Evolutionary conservation across 805 yeast species (phyloP).

Genomic region (Brettanomyces bruxellensis): DNA sequence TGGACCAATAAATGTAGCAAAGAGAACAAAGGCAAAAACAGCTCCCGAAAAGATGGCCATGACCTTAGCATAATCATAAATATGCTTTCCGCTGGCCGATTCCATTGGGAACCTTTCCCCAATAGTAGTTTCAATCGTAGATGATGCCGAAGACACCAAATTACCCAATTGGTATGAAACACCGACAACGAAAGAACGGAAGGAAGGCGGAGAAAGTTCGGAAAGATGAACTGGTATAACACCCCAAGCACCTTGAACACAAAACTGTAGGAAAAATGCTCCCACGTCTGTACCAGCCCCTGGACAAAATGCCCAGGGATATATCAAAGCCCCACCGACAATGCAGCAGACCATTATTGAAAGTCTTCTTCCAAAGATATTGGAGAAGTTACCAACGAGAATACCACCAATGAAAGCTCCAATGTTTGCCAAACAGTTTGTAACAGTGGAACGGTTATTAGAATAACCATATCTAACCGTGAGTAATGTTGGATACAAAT

Average conservation of each 20-base stretch:
- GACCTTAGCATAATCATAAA: conserved; percentile 46
- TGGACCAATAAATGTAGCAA: conserved; percentile 50
- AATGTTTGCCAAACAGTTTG: conserved; percentile 47
- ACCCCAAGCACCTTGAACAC: conserved; percentile 67
- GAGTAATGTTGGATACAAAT: conserved; percentile 48
- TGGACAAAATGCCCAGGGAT: conserved; percentile 51
- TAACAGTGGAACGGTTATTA: conserved; percentile 39
- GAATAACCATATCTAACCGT: conserved; percentile 36
- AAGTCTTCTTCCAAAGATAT: conserved; percentile 47
- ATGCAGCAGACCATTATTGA: conserved; percentile 43
- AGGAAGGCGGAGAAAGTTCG: conserved; percentile 54
- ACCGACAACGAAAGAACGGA: conserved; percentile 56
- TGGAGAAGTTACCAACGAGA: conserved; percentile 44
- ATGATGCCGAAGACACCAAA: conserved; percentile 55
- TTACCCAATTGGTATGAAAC: conserved; percentile 62
- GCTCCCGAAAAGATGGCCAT: conserved; percentile 64
- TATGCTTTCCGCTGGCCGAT: conserved; percentile 19
- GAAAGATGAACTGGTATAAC: conserved; percentile 53
- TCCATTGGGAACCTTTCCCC: conserved; percentile 45
- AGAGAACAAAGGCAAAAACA: conserved; percentile 43
- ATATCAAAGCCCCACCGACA: conserved; percentile 50
- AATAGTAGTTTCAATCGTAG: conserved; percentile 59
- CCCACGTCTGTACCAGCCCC: conserved; percentile 45
- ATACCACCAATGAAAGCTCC: conserved; percentile 55
- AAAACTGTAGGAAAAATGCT: conserved; percentile 51